phyloP scores from a whole-genome alignment of 1,284 basidiomycete species.

The Boletellus sp. region DNA sequence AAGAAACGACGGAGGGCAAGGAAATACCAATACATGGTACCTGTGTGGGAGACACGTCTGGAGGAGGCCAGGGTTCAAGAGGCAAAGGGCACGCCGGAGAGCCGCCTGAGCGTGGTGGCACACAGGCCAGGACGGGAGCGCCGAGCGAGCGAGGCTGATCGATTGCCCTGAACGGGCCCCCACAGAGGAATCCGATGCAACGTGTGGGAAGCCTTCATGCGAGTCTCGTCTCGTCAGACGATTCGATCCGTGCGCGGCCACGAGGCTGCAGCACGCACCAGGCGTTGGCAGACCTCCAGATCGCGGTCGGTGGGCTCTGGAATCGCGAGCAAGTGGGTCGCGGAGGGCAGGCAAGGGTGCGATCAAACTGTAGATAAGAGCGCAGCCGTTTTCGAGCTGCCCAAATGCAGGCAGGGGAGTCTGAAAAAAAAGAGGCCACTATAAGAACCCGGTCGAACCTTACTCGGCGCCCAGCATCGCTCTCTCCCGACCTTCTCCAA shows the following conservation, averaged over 20 bases:
- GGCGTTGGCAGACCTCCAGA: neutral
- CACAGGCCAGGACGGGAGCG: neutral
- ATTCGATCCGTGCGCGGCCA: constrained; percentile 6
- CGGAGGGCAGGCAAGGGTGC: neutral
- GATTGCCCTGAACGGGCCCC: neutral
- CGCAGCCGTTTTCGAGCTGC: constrained; percentile 5
- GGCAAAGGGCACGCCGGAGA: neutral
- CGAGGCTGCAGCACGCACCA: constrained; percentile 14
- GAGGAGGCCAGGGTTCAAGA: neutral
- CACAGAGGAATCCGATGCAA: constrained; percentile 6
- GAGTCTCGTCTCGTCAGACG: neutral
- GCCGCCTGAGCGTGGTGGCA: neutral
- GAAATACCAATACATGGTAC: neutral
- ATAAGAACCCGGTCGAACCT: constrained; percentile 31
- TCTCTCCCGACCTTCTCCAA: constrained; percentile 19
- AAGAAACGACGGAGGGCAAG: neutral
- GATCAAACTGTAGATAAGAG: constrained; percentile 21
- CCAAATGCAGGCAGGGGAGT: constrained; percentile 33
- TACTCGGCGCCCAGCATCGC: constrained; percentile 11
- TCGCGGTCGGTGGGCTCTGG: too few species aligned
- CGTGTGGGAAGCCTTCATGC: constrained; percentile 5
- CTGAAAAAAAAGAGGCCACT: constrained; percentile 30
- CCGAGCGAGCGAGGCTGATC: too few species aligned
- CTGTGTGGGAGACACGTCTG: neutral
- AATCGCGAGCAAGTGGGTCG: too few species aligned